These are phyloP conservation scores for Solanum sparsipilum DNA, from an alignment of 257 asterid genomes.

Conservation along the genomic window DNA sequence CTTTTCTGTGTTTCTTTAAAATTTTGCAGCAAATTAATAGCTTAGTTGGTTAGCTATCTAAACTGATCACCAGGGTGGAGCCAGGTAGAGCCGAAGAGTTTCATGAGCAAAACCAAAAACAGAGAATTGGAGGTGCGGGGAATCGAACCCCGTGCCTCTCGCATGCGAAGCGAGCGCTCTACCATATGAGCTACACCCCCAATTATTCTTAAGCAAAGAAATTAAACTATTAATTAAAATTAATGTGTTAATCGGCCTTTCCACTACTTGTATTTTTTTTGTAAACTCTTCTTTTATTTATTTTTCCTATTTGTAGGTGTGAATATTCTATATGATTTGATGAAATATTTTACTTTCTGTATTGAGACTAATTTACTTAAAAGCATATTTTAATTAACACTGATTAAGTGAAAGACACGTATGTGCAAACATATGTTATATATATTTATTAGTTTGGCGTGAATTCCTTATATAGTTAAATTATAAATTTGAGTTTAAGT, in stretches of 20 bases:
- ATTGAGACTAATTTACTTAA: not conserved
- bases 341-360: not conserved
- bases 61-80: not conserved
- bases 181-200: not conserved
- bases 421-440: not conserved
- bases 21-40: not conserved
- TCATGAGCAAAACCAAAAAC: no score
- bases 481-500: not conserved
- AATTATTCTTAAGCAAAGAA: not conserved
- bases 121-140: slow-evolving; percentile 76
- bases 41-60: rapidly evolving
- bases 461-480: no score
- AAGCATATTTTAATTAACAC: no score
- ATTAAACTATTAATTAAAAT: not conserved
- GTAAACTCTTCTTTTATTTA: not conserved
- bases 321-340: not conserved
- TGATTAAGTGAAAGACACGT: not conserved
- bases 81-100: not conserved
- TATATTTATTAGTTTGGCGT: no score
- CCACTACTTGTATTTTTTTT: no score
- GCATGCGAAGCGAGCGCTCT: slow-evolving; percentile 99
- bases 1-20: not conserved
- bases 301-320: no score
- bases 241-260: not conserved
- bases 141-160: slow-evolving; percentile 99